Base-by-base conservation (phyloP, 1,284 basidiomycete species). In the Boletellus deceptivus region DNA sequence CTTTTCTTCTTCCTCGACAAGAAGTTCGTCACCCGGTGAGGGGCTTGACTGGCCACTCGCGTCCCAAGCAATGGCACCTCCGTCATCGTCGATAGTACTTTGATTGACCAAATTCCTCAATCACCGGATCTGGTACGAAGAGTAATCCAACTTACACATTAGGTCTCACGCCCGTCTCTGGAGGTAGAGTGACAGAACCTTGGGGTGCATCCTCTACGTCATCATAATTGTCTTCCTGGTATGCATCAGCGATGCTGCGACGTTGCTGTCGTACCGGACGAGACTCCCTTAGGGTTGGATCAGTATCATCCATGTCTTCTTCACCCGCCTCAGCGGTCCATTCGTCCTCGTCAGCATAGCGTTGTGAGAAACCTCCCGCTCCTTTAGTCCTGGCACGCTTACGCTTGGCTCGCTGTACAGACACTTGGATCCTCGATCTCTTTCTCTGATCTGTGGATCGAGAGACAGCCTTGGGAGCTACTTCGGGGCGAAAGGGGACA, bases 1-100 rank as follows among this genome's bases (percentile, higher is more conserved):
- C 57, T 76, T 74, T 59, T 86, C 85, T 55, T 84, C 80, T 39
- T 82, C 80, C 33, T 73, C 74, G 38, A 75, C 61, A n/a, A 52
- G 43, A 25, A 69, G 54, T 29, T 55, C 52, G 18, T 56, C 44
- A 33, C 62, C 56, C 9, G 52, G 33, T 34, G 49, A 33, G 16
- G 22, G 13, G 17, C 24, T 43, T 31, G 35, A 36, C 38, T 51
- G 48, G 39, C 53, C 41, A 4, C 41, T 43, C 25, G 49, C 8
- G 24, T 40, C 54, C 13, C 25, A 25, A 6, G 31, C 27, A 38
- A 24, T 17, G 22, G 40, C 37, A 29, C 36, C 45, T 24, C 40
- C 46, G 17, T 41, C 50, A 37, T 41, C 22, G 36, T 29, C 18
- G n/a, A 29, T 16, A 22, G 39, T 43, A 16, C 51, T 57, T 57